Conservation (phyloP, 1,284 basidiomycete genomes). For the Ustilago loliicola region DNA sequence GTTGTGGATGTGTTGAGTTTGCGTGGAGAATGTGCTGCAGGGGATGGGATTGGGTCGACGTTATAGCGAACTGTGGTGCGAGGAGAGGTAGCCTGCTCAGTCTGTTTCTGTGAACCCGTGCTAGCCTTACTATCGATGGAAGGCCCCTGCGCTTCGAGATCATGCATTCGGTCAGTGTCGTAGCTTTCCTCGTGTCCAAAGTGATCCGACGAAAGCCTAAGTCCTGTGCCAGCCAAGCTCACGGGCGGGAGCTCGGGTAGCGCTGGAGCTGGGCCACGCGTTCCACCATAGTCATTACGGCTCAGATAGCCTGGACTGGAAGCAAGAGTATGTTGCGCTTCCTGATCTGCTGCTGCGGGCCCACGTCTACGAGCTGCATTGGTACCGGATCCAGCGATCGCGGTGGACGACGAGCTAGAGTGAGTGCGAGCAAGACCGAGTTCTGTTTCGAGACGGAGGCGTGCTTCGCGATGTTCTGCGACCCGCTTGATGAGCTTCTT, state of each 20-base stretch:
- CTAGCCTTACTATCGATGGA: neutral
- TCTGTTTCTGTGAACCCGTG: neutral
- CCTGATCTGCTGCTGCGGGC: slow-evolving; percentile 6
- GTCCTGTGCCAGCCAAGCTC: slow-evolving; percentile 45
- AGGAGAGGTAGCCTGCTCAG: neutral
- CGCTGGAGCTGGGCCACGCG: slow-evolving; percentile 12
- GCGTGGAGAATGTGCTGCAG: slow-evolving; percentile 7
- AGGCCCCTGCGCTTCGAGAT: slow-evolving; percentile 25
- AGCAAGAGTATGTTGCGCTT: slow-evolving; percentile 17
- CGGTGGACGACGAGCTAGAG: slow-evolving; percentile 29
- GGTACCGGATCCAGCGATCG: neutral
- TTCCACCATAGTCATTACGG: slow-evolving; percentile 41
- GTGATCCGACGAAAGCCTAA: slow-evolving; percentile 28
- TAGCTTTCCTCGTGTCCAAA: neutral
- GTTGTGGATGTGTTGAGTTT: slow-evolving; percentile 19
- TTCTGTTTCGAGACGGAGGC: slow-evolving; percentile 25
- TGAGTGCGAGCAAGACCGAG: slow-evolving; percentile 15
- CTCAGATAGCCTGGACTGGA: slow-evolving; percentile 30
- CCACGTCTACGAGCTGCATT: slow-evolving; percentile 1
- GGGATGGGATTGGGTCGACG: slow-evolving; percentile 7
- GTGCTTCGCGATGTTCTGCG: slow-evolving; percentile 49
- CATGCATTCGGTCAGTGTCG: neutral
- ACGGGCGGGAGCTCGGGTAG: slow-evolving; percentile 31
- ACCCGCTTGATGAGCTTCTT: slow-evolving; percentile 71
- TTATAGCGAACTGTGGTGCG: slow-evolving; percentile 15